Evolutionary conservation across 2,329 filamentous ascomycete species (phyloP), one percentile per base, ranked within the genome.

Genomic region (Cercospora canescens): DNA sequence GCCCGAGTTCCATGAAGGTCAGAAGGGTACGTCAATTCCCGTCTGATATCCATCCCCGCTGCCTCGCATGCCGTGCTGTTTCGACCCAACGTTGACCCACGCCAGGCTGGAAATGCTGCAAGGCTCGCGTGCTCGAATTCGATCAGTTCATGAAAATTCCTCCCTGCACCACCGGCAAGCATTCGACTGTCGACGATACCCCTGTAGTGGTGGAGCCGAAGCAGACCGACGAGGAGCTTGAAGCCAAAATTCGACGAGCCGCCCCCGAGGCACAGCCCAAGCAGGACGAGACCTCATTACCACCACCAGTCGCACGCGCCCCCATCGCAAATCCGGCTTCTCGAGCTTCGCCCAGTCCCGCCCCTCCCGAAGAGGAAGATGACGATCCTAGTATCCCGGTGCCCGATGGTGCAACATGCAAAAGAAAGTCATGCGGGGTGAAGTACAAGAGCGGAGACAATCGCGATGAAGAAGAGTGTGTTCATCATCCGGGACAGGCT

Each of bases 51-150:
- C 28, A 24, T 35, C 52, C 18, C 14, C 24, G 52, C 52, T 11
- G n/a, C 52, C 28, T 34, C 6, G 26, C n/a, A 14, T 24, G 5
- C 14, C 45, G 18, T 35, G 12, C 28, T 35, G 18, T 21, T 14
- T 16, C 6, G 35, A 41, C 26, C 63, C 63, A 32, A 63, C 58
- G 24, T 1, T 32, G 37, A 48, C 37, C 11, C 32, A 35, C 4
- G 4, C 4, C 75, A 97, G 94, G 95, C 77, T 98, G 95, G 94
- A 96, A 96, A 83, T 99, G 95, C 84, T 99, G 95, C 87, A 98
- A 97, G 82, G 91, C 94, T 64, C 91, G 95, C 76, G 93, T 98
- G 74, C 85, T 99, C 74, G 97, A 93, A 66, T 99, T 99, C 78
- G 95, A 99, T 81, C 95, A 99, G 82, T 99, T 99, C 84, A 92